phyloP scores from a whole-genome alignment of 164 flowering plant genomes.

The Annona squamosa region DNA sequence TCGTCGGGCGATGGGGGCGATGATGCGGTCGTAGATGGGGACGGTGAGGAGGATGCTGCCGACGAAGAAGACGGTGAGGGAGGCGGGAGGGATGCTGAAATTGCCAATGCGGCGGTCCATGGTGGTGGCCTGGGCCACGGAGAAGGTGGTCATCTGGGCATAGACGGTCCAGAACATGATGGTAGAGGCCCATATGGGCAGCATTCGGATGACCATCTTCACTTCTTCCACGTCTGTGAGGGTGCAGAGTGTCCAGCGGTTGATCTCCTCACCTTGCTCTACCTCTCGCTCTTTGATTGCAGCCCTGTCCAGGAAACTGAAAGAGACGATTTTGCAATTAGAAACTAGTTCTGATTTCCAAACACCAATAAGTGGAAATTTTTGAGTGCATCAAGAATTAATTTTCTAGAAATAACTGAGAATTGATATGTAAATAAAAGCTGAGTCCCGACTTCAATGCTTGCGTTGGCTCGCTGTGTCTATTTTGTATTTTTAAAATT shows the following conservation, averaged over 20 bases:
- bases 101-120: constrained; percentile 67
- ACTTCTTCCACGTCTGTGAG: constrained; percentile 42
- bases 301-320: constrained; percentile 69
- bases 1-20: constrained; percentile 36
- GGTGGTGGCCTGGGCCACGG: constrained; percentile 80
- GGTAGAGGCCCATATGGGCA: constrained; percentile 88
- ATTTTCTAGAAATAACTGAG: no score
- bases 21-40: constrained; percentile 57
- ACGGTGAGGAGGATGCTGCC: constrained; percentile 71
- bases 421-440: no score
- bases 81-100: constrained; percentile 68
- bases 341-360: no score
- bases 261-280: neutral
- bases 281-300: constrained; percentile 29
- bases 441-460: no score
- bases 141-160: constrained; percentile 86
- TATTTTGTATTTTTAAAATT: no score
- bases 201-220: constrained; percentile 32
- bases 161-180: constrained; percentile 83
- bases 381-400: no score
- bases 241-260: constrained; percentile 37
- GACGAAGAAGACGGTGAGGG: constrained; percentile 74
- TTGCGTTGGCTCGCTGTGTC: no score
- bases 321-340: neutral
- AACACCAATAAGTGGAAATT: no score